phyloP scores from a whole-genome alignment of 176 grass and related monocot genomes.

The Poa pratensis region DNA sequence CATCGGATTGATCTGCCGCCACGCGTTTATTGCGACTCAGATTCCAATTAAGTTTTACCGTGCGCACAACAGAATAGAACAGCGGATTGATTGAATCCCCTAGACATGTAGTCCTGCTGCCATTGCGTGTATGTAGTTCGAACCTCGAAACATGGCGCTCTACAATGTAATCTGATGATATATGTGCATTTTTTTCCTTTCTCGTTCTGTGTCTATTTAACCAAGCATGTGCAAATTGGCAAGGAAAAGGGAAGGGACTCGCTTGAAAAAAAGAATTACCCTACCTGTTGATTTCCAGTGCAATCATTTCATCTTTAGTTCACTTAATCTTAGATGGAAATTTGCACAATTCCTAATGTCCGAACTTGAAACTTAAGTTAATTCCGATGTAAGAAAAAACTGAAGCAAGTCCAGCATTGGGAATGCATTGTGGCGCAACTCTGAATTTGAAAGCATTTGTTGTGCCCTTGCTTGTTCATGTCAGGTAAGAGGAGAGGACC shows the following conservation, averaged over 20 bases:
- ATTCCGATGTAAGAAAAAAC: background rate
- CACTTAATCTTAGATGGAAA: background rate
- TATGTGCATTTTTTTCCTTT: background rate
- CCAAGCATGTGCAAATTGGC: background rate
- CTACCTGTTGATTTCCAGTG: background rate
- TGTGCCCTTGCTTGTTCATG: conserved; percentile 18
- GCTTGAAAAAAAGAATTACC: background rate
- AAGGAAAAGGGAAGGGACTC: background rate
- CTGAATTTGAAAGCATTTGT: background rate
- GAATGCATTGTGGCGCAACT: conserved; percentile 2
- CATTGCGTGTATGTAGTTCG: background rate
- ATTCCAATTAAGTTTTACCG: background rate
- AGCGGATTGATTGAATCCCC: background rate
- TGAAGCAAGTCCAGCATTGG: background rate
- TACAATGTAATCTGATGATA: background rate
- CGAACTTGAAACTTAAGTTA: background rate
- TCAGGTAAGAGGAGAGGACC: background rate
- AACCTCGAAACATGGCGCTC: background rate
- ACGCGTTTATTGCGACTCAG: background rate
- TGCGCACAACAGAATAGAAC: background rate
- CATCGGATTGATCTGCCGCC: conserved; percentile 13
- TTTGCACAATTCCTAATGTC: background rate
- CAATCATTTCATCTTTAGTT: background rate
- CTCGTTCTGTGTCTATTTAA: background rate
- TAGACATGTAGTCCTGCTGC: background rate